These are phyloP conservation scores for Apostasia shenzhenica DNA, from an alignment of 106 monocot genomes.

Conservation along the genomic window DNA sequence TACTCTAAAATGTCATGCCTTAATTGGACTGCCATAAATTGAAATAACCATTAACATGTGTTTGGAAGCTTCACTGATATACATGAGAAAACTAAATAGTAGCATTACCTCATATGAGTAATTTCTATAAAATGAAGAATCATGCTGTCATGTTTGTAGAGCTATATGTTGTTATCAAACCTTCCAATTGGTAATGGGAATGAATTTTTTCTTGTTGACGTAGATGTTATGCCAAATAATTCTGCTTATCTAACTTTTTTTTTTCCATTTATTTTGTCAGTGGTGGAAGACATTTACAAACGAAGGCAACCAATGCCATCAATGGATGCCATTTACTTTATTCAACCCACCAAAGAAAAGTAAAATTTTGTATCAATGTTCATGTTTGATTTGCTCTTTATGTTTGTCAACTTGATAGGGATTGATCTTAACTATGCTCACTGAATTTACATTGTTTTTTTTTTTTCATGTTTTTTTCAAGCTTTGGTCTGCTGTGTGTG, in stretches of 20 bases:
- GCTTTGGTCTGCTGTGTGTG: background rate
- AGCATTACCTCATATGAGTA: no score
- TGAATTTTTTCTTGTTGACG: background rate
- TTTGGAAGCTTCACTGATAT: no score
- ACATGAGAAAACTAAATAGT: no score
- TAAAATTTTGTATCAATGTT: constrained; percentile 24
- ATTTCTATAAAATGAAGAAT: no score
- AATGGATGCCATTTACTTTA: constrained; percentile 98
- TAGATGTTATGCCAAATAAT: background rate
- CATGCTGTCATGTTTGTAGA: no score
- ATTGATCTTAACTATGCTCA: no score
- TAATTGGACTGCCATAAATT: no score
- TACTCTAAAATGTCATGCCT: no score
- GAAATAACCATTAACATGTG: no score
- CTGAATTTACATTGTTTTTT: background rate
- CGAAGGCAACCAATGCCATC: constrained; percentile 85
- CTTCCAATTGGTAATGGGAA: no score
- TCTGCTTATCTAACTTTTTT: constrained; percentile 2
- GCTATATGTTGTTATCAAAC: no score
- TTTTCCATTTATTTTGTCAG: constrained; percentile 34
- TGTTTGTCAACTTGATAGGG: no score
- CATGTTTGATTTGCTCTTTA: background rate
- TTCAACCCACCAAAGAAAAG: constrained; percentile 92
- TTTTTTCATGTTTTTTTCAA: background rate
- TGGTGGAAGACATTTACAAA: constrained; percentile 92